These are phyloP conservation scores for Fusarium marasasianum DNA, from an alignment of 2,329 filamentous ascomycete genomes.

Conservation along the genomic window DNA sequence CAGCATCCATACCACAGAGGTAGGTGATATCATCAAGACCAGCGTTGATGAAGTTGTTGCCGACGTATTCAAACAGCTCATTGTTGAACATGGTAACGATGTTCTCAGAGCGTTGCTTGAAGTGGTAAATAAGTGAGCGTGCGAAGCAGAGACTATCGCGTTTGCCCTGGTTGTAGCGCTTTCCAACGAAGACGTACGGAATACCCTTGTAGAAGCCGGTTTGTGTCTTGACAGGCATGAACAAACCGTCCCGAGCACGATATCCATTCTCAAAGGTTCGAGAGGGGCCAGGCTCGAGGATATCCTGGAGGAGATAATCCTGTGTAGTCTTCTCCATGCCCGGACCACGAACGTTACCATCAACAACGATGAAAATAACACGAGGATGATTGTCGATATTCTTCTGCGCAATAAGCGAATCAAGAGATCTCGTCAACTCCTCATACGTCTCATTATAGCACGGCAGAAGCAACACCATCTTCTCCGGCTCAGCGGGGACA, in stretches of 20 bases:
- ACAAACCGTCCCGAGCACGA: constrained; percentile 56
- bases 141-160: constrained; percentile 60
- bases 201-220: constrained; percentile 56
- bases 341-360: constrained; percentile 57
- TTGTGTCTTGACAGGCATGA: constrained; percentile 57
- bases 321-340: constrained; percentile 60
- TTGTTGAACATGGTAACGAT: constrained; percentile 58
- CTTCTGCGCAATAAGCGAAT: constrained; percentile 57
- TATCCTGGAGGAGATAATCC: constrained; percentile 58
- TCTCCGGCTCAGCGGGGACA: constrained; percentile 52
- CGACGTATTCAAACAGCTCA: constrained; percentile 54
- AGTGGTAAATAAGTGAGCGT: constrained; percentile 60
- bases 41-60: constrained; percentile 50
- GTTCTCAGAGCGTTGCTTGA: constrained; percentile 53
- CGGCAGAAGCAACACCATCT: constrained; percentile 56
- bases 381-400: constrained; percentile 53
- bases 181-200: constrained; percentile 59
- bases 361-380: constrained; percentile 59
- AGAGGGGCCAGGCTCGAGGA: constrained; percentile 50
- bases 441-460: constrained; percentile 61
- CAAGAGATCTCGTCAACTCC: constrained; percentile 55
- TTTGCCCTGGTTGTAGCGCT: constrained; percentile 61
- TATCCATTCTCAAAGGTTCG: constrained; percentile 54
- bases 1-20: constrained; percentile 59
- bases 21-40: constrained; percentile 54